A percentile compares a stretch with the other conserved stretches of the same genome.
Conservation (phyloP, 1,284 basidiomycete genomes). For the Leccinum ambiguum region DNA sequence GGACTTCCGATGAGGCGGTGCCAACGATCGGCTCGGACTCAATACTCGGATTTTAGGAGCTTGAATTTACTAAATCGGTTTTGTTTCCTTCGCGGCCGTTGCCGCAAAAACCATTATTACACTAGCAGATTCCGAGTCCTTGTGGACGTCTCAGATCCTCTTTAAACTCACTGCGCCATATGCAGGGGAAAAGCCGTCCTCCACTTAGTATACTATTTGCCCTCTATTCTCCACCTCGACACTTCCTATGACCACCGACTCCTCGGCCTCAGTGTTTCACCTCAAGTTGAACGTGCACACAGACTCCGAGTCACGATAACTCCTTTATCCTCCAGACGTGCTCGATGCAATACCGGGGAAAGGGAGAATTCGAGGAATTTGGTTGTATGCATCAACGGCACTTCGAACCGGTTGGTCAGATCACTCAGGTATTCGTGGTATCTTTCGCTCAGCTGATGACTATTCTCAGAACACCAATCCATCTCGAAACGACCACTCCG, state of each 20-base stretch:
- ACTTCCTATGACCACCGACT: neutral
- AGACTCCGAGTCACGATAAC: neutral
- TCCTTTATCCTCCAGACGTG: constrained; percentile 10
- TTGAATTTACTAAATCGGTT: neutral
- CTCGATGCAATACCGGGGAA: constrained; percentile 14
- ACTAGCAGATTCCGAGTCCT: neutral
- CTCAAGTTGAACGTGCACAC: neutral
- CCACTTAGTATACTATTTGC: neutral
- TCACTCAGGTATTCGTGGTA: constrained; percentile 14
- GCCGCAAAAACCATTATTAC: neutral
- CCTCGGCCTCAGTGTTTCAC: neutral
- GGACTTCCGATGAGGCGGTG: too few relatives aligned
- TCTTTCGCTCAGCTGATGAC: neutral
- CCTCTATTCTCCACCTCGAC: neutral
- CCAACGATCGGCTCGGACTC: too few relatives aligned
- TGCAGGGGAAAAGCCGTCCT: neutral
- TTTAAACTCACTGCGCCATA: neutral
- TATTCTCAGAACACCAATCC: constrained; percentile 22
- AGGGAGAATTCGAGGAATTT: constrained; percentile 24
- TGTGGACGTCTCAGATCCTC: neutral
- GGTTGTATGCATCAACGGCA: constrained; percentile 13
- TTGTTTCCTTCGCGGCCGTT: neutral
- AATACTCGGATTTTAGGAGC: constrained; percentile 24
- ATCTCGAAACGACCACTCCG: constrained; percentile 17
- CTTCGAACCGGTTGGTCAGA: constrained; percentile 23